These are phyloP conservation scores for Peterozyma toletana DNA, from an alignment of 805 yeast species.

Conservation along the genomic window DNA sequence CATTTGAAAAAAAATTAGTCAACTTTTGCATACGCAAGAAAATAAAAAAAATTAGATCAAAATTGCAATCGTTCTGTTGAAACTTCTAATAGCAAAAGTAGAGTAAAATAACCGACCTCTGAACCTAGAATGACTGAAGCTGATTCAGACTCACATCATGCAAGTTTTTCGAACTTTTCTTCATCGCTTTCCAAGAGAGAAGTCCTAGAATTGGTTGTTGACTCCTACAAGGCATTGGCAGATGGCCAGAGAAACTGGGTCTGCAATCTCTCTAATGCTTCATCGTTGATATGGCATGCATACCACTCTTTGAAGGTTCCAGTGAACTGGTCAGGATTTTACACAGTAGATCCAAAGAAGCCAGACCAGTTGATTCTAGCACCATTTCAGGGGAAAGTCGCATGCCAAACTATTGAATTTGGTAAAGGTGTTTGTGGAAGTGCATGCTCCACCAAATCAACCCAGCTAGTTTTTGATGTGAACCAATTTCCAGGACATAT, in stretches of 20 bases:
- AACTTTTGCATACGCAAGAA: too few relatives aligned
- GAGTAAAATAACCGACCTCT: background rate
- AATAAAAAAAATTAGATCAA: too few relatives aligned
- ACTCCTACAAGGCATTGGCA: constrained; percentile 59
- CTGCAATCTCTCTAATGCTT: constrained; percentile 77
- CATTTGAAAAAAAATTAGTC: too few relatives aligned
- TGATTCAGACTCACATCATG: constrained; percentile 42
- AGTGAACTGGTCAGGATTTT: constrained; percentile 95
- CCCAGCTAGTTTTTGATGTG: constrained; percentile 79
- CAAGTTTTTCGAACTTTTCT: constrained; percentile 59
- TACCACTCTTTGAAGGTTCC: constrained; percentile 49
- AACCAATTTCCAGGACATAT: constrained; percentile 83
- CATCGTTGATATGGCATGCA: constrained; percentile 85
- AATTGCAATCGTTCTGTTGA: too few relatives aligned
- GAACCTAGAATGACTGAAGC: constrained; percentile 7
- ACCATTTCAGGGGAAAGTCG: constrained; percentile 96
- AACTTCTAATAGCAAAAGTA: too few relatives aligned
- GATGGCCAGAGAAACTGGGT: constrained; percentile 75
- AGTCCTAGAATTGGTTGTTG: constrained; percentile 47
- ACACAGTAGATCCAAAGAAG: constrained; percentile 39
- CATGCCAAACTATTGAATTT: constrained; percentile 74
- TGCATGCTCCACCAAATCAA: constrained; percentile 51
- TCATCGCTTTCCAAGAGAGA: constrained; percentile 35
- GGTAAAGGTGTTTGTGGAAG: constrained; percentile 92
- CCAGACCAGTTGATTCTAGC: constrained; percentile 58